Conservation (phyloP, 108 stramenopile species). For the Cyclotella cryptica region DNA sequence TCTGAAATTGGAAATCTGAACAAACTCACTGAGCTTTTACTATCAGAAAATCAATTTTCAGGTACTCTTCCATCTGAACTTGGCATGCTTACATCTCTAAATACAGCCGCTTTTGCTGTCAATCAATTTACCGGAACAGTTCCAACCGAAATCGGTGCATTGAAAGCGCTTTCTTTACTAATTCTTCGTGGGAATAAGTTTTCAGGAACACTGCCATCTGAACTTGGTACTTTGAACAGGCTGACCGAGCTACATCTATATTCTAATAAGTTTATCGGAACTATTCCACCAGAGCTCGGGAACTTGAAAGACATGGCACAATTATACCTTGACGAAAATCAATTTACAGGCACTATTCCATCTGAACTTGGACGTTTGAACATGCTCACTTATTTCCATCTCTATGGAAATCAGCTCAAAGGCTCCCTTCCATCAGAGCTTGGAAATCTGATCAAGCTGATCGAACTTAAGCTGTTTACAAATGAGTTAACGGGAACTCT, state of each 20-base stretch:
- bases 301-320: neutral
- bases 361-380: neutral
- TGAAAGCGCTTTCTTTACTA: conserved; percentile 36
- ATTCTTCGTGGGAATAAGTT: conserved; percentile 2
- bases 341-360: conserved; percentile 3
- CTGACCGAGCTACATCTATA: neutral
- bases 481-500: neutral
- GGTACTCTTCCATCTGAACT: conserved; percentile 40
- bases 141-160: conserved; percentile 28
- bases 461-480: too few relatives aligned
- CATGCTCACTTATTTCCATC: neutral
- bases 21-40: conserved; percentile 9
- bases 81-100: conserved; percentile 32
- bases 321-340: neutral
- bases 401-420: neutral
- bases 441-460: neutral
- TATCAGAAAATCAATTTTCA: conserved; percentile 6
- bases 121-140: conserved; percentile 57
- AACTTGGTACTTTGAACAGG: conserved; percentile 1
- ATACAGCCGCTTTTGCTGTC: neutral
- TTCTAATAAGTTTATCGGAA: neutral
- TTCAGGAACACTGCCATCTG: conserved; percentile 17
- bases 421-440: neutral
- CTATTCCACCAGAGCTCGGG: neutral
- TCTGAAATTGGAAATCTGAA: conserved; percentile 14